Evolutionary conservation across 2,329 filamentous ascomycete genomes (phyloP).

Genomic region (Chrysoporthe puriensis): DNA sequence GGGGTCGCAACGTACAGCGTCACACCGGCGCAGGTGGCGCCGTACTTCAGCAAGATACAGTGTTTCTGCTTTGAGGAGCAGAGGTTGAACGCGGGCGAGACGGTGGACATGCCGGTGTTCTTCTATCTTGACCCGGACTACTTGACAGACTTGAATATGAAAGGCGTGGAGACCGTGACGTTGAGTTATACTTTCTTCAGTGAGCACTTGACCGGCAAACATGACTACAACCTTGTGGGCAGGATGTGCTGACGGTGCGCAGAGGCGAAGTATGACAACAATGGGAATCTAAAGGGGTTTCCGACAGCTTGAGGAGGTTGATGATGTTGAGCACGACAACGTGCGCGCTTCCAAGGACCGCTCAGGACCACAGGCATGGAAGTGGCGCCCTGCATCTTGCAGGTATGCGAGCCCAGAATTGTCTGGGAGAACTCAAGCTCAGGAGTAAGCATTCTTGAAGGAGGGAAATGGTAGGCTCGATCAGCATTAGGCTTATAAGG

Average conservation of each 20-base stretch:
- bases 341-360: neutral
- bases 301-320: slow-evolving; percentile 24
- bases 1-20: slow-evolving; percentile 98
- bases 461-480: neutral
- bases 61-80: slow-evolving; percentile 99
- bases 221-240: neutral
- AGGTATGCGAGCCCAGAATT: neutral
- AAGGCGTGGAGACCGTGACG: slow-evolving; percentile 90
- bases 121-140: slow-evolving; percentile 98
- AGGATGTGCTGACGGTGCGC: slow-evolving; percentile 40
- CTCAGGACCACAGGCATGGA: neutral
- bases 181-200: slow-evolving; percentile 98
- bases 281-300: slow-evolving; percentile 64
- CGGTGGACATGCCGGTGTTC: slow-evolving; percentile 99
- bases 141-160: slow-evolving; percentile 90
- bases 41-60: slow-evolving; percentile 99
- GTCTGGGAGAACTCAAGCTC: neutral
- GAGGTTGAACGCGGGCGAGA: slow-evolving; percentile 90
- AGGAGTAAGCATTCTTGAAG: neutral
- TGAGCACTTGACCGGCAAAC: slow-evolving; percentile 52
- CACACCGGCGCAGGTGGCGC: slow-evolving; percentile 91
- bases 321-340: neutral
- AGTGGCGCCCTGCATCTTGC: neutral
- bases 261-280: slow-evolving; percentile 86
- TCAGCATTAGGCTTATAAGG: neutral